Base-by-base conservation (phyloP, 2,329 filamentous ascomycete species). In the Penicillium sp. region DNA sequence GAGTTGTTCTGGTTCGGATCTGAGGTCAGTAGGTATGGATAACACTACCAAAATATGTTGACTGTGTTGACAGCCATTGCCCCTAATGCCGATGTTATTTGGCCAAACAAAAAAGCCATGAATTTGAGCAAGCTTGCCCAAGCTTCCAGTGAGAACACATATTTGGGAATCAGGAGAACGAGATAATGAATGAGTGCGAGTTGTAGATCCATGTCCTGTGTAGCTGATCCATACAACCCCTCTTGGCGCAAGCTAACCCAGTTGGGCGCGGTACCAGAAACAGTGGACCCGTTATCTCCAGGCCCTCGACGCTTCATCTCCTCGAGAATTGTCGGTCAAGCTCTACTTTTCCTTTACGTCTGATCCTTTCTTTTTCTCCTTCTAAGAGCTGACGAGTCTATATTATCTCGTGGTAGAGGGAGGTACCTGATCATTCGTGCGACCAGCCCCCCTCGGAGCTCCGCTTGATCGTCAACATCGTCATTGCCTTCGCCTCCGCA, bases 371-470 rank as follows among this genome's bases (percentile, higher is more conserved):
- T 25, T 11, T 12, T 35, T 41, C n/a, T 27, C 36, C 22, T 25
- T 25, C 22, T 8, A 4, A n/a, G 14, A 29, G 28, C 27, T 14
- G 18, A 18, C 13, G 38, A 9, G 16, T n/a, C 13, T 33, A 7
- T 33, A 33, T 7, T 1, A 18, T 18, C n/a, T 12, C 11, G n/a
- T 25, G 18, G 45, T 33, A 14, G 46, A 49, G 10, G 38, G 31
- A 11, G 25, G n/a, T 34, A 13, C 28, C 22, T 25, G 52, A 41
- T 39, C 34, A 43, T 19, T 49, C 41, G 45, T 50, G 52, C 47
- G 36, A 55, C 55, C 60, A 45, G 49, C 50, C 57, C 52, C 63
- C 58, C 53, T 58, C 57, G 57, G 54, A 62, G 56, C 63, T 66
- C 59, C 62, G 60, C 60, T 56, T 54, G 54, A 60, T 60, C 58